phyloP scores from a whole-genome alignment of 306 rosid genomes.

The Cotoneaster glaucophyllus region DNA sequence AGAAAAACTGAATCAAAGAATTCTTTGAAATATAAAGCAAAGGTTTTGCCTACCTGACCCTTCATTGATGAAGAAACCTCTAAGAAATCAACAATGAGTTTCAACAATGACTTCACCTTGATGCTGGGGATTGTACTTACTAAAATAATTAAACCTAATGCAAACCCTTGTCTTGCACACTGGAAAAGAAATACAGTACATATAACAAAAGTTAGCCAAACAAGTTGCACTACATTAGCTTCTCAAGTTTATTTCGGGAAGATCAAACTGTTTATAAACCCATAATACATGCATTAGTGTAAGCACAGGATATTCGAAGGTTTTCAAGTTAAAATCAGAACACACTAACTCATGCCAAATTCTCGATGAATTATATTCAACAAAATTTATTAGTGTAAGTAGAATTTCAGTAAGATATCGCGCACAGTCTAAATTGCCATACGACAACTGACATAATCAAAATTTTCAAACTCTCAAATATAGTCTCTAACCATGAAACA shows the following conservation, averaged over 20 bases:
- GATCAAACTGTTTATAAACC: background rate
- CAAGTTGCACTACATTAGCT: background rate
- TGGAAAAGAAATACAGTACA: slow-evolving; percentile 36
- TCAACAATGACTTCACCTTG: slow-evolving; percentile 68
- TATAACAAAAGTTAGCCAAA: background rate
- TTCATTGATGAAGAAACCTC: slow-evolving; percentile 92
- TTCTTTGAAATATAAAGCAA: background rate
- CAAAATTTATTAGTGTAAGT: background rate
- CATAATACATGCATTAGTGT: background rate
- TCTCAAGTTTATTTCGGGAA: background rate
- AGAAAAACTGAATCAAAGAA: slow-evolving; percentile 11
- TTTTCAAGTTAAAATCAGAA: background rate
- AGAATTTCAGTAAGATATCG: background rate
- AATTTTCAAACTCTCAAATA: background rate
- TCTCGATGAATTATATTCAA: background rate
- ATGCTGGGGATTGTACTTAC: slow-evolving; percentile 33
- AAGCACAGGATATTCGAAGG: background rate
- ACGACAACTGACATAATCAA: background rate
- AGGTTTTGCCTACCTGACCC: slow-evolving; percentile 64
- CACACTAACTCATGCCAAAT: background rate
- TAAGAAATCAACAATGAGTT: slow-evolving; percentile 62
- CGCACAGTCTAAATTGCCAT: background rate
- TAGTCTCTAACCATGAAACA: too few relatives aligned
- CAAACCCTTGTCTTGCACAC: slow-evolving; percentile 97
- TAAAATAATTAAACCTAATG: slow-evolving; percentile 64